Percentiles rank a stretch among this genome's conserved stretches.
Conservation (phyloP, 805 yeast genomes). For the Metschnikowia santaceciliae region DNA sequence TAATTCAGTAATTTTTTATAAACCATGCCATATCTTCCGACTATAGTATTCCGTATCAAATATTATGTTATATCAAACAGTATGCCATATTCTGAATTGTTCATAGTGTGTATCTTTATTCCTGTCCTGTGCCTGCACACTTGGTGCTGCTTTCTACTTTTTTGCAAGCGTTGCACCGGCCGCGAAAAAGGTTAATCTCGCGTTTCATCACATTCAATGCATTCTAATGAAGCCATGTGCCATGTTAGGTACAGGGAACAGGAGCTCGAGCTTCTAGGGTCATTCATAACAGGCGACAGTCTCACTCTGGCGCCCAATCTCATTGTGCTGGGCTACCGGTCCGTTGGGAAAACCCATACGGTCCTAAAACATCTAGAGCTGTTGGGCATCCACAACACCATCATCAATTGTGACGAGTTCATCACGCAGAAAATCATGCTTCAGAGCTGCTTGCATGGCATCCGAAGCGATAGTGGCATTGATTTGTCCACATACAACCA, state of each 20-base stretch:
- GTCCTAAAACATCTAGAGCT: constrained; percentile 28
- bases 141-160: background rate
- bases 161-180: background rate
- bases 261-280: constrained; percentile 33
- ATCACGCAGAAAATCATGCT: constrained; percentile 39
- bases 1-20: background rate
- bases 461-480: constrained; percentile 34
- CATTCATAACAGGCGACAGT: constrained; percentile 30
- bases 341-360: constrained; percentile 46
- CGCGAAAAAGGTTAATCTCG: background rate
- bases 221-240: background rate
- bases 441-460: constrained; percentile 37
- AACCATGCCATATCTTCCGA: too few species aligned
- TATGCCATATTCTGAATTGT: too few species aligned
- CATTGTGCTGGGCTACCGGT: constrained; percentile 45
- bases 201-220: background rate
- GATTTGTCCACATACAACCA: constrained; percentile 19
- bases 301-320: constrained; percentile 32
- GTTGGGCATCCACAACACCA: constrained; percentile 24
- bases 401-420: constrained; percentile 44
- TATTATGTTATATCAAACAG: too few species aligned
- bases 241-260: constrained; percentile 19
- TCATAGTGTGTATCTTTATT: too few species aligned
- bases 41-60: too few species aligned
- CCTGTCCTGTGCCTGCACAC: too few species aligned